phyloP scores from a whole-genome alignment of 495 filamentous ascomycete species.

The Penicillium dipodomyicola region DNA sequence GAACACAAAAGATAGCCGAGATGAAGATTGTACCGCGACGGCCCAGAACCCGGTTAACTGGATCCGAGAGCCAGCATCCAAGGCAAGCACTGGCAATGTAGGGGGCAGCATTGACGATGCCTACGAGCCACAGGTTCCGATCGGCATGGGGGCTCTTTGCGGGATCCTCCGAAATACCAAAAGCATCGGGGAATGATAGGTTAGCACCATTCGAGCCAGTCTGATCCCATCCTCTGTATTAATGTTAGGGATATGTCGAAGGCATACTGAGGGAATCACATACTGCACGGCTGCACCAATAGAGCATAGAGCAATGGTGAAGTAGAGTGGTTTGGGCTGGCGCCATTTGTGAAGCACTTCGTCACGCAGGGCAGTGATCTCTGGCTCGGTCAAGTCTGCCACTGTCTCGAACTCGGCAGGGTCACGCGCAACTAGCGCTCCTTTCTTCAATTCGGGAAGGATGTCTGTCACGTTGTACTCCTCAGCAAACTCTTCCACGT shows the following conservation, averaged over 20 bases:
- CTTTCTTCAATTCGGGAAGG: conserved; percentile 50
- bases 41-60: conserved; percentile 53
- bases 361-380: conserved; percentile 51
- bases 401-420: conserved; percentile 55
- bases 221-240: conserved; percentile 60
- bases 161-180: conserved; percentile 48
- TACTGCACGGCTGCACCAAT: conserved; percentile 68
- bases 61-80: conserved; percentile 63
- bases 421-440: conserved; percentile 64
- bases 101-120: conserved; percentile 57
- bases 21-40: conserved; percentile 62
- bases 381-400: conserved; percentile 53
- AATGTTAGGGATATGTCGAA: conserved; percentile 4
- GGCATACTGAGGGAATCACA: conserved; percentile 13
- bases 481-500: conserved; percentile 56
- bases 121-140: conserved; percentile 58
- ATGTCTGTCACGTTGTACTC: conserved; percentile 48
- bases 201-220: conserved; percentile 75
- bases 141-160: conserved; percentile 17
- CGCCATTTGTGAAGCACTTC: conserved; percentile 64
- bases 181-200: conserved; percentile 56
- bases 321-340: conserved; percentile 62
- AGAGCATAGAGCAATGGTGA: conserved; percentile 67
- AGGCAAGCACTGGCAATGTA: conserved; percentile 40
- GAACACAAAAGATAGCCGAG: conserved; percentile 57